Base-by-base conservation (phyloP, 1,284 basidiomycete genomes). In the Heterobasidion occidentale region DNA sequence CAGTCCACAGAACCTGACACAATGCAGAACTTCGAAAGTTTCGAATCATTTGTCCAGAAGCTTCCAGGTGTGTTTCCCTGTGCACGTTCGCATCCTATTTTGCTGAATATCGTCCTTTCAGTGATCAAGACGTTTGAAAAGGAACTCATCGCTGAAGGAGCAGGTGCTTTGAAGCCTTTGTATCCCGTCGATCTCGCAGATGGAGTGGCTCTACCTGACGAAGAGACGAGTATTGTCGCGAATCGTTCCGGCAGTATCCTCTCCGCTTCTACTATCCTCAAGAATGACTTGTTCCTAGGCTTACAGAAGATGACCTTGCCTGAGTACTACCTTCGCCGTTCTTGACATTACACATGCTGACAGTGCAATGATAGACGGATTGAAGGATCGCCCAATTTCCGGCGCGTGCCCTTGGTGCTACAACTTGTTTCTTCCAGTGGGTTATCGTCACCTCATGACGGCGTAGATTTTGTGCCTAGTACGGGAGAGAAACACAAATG, bases 41-140 rank as follows among this genome's bases (percentile, higher is more conserved):
- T 97, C 52, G 91, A 90, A 64, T 80, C 77, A 3, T 97, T 89
- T 63, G 86, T 96, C 38, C 84, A 88, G 67, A 82, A 83, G 60
- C 77, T 90, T 46, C 93, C 93, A 62, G 90, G 90, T 90, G 65
- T 11, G 55, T 27, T 34, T 3, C 1, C n/a, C 17, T 7, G 72
- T 66, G 33, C 45, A 48, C 17, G 42, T 52, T 38, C 45, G 42
- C 9, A 34, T 49, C 52, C 11, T 49, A 11, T 27, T 58, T 56
- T 33, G n/a, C 34, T 33, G 54, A 15, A 36, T 53, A 17, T 53
- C 14, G 50, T 27, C 7, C 44, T 17, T 54, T 36, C 68, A 82
- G 97, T 99, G 14, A 94, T 99, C 72, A 90, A 90, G 67, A 99
- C 97, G 0, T 95, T 99, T 59, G 86, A 96, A 70, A 93, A 92